These are phyloP conservation scores for Hansenula anomala DNA, from an alignment of 1,139 yeast genomes.

Conservation along the genomic window DNA sequence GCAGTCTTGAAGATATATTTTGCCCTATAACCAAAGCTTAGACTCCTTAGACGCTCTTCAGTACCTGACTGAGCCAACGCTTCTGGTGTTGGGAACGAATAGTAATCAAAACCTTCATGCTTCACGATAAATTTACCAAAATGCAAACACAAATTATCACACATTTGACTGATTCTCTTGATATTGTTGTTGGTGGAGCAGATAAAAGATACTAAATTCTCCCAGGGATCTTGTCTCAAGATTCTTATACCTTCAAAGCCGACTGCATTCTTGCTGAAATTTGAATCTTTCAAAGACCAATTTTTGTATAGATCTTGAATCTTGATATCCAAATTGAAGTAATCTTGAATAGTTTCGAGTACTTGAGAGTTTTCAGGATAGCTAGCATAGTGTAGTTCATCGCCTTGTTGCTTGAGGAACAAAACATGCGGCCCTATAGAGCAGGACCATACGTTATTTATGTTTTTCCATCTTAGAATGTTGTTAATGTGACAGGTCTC, in stretches of 20 bases:
- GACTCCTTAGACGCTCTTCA: slow-evolving; percentile 39
- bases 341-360: slow-evolving; percentile 48
- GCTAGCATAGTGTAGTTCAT: slow-evolving; percentile 13
- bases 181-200: slow-evolving; percentile 97
- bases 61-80: slow-evolving; percentile 35
- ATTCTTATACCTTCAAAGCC: slow-evolving; percentile 72
- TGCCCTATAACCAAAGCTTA: slow-evolving; percentile 88
- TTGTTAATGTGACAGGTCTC: too few relatives aligned
- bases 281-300: slow-evolving; percentile 59
- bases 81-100: slow-evolving; percentile 71
- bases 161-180: slow-evolving; percentile 90
- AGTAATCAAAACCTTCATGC: slow-evolving; percentile 53
- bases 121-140: slow-evolving; percentile 64
- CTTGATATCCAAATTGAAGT: slow-evolving; percentile 61
- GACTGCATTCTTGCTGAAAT: slow-evolving; percentile 32
- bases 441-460: slow-evolving; percentile 58
- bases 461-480: slow-evolving; percentile 62
- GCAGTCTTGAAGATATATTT: slow-evolving; percentile 84
- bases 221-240: slow-evolving; percentile 95
- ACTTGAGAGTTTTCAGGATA: slow-evolving; percentile 7
- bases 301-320: slow-evolving; percentile 47
- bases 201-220: slow-evolving; percentile 80
- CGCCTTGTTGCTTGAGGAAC: slow-evolving; percentile 45
- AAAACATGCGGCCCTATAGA: slow-evolving; percentile 44
- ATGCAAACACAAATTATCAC: slow-evolving; percentile 67